Percentiles rank a stretch among this genome's conserved stretches.
phyloP scores from a whole-genome alignment of 345 rosid genomes.

The Eutrema heterophyllum region DNA sequence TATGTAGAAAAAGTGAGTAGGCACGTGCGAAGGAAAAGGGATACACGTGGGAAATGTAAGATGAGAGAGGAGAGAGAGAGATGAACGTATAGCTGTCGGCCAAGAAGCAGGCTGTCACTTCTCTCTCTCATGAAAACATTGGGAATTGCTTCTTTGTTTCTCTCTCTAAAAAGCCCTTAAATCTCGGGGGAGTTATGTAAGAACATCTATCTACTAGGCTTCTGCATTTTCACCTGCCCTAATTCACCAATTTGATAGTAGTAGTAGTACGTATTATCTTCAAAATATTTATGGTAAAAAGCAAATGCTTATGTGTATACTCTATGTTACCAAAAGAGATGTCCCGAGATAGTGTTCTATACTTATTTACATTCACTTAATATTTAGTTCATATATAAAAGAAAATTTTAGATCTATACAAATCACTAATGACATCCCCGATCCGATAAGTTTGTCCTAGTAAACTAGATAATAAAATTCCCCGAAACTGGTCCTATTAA shows the following conservation, averaged over 20 bases:
- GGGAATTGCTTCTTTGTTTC: slow-evolving; percentile 23
- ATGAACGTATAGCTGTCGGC: slow-evolving; percentile 26
- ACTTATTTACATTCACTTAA: neutral
- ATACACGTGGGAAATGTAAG: slow-evolving; percentile 19
- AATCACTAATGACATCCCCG: neutral
- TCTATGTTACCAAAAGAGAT: slow-evolving; percentile 9
- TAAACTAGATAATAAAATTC: slow-evolving; percentile 5
- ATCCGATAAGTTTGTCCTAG: slow-evolving; percentile 10
- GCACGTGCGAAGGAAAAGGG: slow-evolving; percentile 20
- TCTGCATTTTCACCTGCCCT: slow-evolving; percentile 40
- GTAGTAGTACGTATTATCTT: neutral
- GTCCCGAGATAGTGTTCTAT: neutral
- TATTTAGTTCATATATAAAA: neutral
- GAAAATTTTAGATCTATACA: neutral
- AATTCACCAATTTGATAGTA: slow-evolving; percentile 2
- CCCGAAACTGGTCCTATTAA: slow-evolving; percentile 7
- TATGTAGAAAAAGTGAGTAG: neutral
- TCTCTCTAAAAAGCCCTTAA: slow-evolving; percentile 26
- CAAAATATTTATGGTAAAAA: neutral
- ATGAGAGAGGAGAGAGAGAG: slow-evolving; percentile 2
- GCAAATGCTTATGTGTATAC: slow-evolving; percentile 1
- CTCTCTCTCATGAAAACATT: slow-evolving; percentile 27
- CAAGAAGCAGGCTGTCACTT: slow-evolving; percentile 24
- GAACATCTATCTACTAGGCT: slow-evolving; percentile 26
- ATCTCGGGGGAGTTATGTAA: slow-evolving; percentile 32